Evolutionary conservation across 306 rosid species (phyloP).

Genomic region (Mimosa pudica): DNA sequence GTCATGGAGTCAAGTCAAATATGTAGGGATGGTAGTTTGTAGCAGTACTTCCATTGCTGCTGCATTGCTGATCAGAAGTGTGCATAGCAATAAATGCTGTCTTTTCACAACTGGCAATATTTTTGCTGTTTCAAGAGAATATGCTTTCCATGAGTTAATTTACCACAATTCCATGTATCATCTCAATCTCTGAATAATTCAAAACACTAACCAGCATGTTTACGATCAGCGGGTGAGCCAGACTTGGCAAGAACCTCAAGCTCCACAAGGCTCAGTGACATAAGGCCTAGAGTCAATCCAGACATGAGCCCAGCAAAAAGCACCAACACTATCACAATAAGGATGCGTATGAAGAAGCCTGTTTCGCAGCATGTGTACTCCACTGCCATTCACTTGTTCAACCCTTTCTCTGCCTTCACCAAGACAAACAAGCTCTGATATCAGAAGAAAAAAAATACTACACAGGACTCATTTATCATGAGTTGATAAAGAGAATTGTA

Average conservation of each 20-base stretch:
- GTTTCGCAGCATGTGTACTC: constrained; percentile 45
- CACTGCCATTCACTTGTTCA: constrained; percentile 39
- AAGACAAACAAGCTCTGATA: background rate
- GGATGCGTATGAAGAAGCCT: constrained; percentile 40
- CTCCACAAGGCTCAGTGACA: constrained; percentile 53
- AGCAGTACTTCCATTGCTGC: constrained; percentile 49
- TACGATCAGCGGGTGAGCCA: constrained; percentile 51
- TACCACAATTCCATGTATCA: background rate
- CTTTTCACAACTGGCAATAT: constrained; percentile 55
- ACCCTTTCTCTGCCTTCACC: background rate
- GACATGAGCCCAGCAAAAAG: constrained; percentile 53
- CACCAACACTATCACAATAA: constrained; percentile 32
- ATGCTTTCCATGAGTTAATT: background rate
- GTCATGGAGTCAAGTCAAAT: constrained; percentile 1
- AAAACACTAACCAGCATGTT: constrained; percentile 42
- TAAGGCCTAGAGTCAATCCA: constrained; percentile 51
- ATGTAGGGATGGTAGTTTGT: background rate
- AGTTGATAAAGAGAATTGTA: background rate
- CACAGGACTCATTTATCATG: background rate
- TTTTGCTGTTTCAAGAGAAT: constrained; percentile 32
- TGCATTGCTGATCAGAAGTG: constrained; percentile 51
- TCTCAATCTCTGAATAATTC: background rate
- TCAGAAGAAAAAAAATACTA: background rate
- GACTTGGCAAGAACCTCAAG: constrained; percentile 53
- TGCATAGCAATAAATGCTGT: constrained; percentile 56